Evolutionary conservation across 2,329 filamentous ascomycete genomes (phyloP), one percentile per base, ranked within the genome.

Genomic region (Neobulgaria alba): DNA sequence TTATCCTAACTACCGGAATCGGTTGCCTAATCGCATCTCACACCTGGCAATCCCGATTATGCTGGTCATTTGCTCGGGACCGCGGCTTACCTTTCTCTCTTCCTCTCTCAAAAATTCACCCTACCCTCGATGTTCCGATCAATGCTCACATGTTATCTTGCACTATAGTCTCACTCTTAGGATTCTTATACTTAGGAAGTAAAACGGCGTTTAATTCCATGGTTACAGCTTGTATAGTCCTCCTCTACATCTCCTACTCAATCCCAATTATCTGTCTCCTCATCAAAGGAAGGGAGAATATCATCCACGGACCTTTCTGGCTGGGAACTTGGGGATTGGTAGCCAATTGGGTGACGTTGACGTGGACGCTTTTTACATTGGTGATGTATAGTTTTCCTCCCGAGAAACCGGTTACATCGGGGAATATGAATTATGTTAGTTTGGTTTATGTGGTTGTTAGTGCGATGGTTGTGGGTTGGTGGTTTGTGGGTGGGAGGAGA

Each of bases 11-110:
- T 2, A 67, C 70, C 5, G 68, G 67, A 1, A 62, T 72, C 43
- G 62, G 67, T 43, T 70, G 69, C 33, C 60, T 67, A 18, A 66
- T 73, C 5, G 75, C 75, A 9, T 68, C 65, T 48, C 77, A 75
- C 57, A 72, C 49, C 76, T 74, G 2, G 64, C 67, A 2, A 71
- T 75, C 26, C 69, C 75, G 10, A 73, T 73, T 17, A 12, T 34
- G 26, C 35, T 79, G 75, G 75, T 74, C 75, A 0, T 79, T 79
- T 52, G 72, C 71, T 8, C 68, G 75, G 16, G 75, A 79, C 48
- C 72, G 73, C 3, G 75, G 73, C 1, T 62, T 79, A 2, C 75
- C 75, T 0, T 76, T 77, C 54, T 74, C 70, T 3, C 55, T n/a
- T 8, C 69, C 62, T 50, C 60, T 68, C 65, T 58, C 61, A 7